Evolutionary conservation across 108 stramenopile genomes (phyloP).

Genomic region (Pseudonitzschia pungens): DNA sequence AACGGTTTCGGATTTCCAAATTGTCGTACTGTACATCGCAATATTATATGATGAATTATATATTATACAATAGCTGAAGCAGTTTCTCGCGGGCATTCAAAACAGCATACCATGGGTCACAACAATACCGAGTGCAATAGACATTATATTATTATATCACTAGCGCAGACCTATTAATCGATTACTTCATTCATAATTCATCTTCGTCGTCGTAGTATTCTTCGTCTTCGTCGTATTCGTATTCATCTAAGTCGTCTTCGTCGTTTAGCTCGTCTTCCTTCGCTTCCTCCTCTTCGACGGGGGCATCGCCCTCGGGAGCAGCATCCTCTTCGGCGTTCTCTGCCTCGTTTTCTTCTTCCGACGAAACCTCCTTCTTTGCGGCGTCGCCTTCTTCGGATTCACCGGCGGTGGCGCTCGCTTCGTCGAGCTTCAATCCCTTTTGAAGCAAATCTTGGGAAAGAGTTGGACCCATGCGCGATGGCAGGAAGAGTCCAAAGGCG

Average conservation of each 20-base stretch:
- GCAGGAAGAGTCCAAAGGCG: slow-evolving; percentile 82
- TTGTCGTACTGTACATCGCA: too few relatives aligned
- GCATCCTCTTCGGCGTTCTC: slow-evolving; percentile 30
- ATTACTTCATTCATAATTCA: slow-evolving; percentile 16
- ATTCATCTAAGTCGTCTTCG: slow-evolving; percentile 43
- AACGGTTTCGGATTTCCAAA: too few relatives aligned
- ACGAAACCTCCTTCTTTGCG: slow-evolving; percentile 25
- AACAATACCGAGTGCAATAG: neutral
- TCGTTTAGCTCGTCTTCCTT: slow-evolving; percentile 44
- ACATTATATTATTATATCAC: neutral
- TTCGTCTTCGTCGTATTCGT: slow-evolving; percentile 46
- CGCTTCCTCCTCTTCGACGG: slow-evolving; percentile 19
- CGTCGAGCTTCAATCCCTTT: slow-evolving; percentile 72
- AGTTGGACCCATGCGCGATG: slow-evolving; percentile 78
- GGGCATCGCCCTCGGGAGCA: neutral
- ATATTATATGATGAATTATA: too few relatives aligned
- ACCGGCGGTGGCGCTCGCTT: slow-evolving; percentile 21
- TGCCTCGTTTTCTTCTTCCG: slow-evolving; percentile 35
- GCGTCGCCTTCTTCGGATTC: slow-evolving; percentile 32
- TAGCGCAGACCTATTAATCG: neutral
- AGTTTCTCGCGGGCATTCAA: too few relatives aligned
- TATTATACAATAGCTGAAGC: too few relatives aligned
- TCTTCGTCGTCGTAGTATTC: slow-evolving; percentile 62
- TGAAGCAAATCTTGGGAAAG: slow-evolving; percentile 72
- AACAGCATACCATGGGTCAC: too few relatives aligned